These are phyloP conservation scores for Phycomyces blakesleeanus DNA, from an alignment of 192 early-diverging fungal species.

Conservation along the genomic window DNA sequence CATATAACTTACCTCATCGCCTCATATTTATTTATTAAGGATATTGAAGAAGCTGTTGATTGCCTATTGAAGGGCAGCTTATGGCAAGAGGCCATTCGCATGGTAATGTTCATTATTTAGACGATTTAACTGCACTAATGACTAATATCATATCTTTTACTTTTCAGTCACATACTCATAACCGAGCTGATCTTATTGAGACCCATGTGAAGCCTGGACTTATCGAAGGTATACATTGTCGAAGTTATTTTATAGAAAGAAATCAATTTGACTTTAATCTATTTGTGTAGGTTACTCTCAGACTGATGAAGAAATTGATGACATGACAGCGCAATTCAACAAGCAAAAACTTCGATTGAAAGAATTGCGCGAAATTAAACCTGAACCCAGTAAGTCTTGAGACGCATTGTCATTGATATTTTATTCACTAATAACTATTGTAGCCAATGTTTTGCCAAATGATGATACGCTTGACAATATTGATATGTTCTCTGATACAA, in stretches of 20 bases:
- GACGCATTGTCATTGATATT: too few species aligned
- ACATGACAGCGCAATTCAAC: constrained; percentile 58
- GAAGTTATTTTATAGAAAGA: not conserved
- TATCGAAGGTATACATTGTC: constrained; percentile 40
- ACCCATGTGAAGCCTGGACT: constrained; percentile 69
- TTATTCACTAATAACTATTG: too few species aligned
- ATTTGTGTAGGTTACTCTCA: constrained; percentile 39
- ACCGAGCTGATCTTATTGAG: constrained; percentile 70
- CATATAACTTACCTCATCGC: too few species aligned
- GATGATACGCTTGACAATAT: constrained; percentile 77
- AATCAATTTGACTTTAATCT: not conserved
- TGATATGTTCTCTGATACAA: constrained; percentile 94
- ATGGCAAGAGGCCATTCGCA: constrained; percentile 77
- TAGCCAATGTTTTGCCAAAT: constrained; percentile 27
- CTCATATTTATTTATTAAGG: constrained; percentile 38
- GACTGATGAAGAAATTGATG: constrained; percentile 60
- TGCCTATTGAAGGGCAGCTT: constrained; percentile 63
- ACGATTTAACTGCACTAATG: not conserved
- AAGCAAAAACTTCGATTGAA: constrained; percentile 57
- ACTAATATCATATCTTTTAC: not conserved
- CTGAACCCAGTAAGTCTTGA: constrained; percentile 33
- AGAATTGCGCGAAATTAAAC: constrained; percentile 55
- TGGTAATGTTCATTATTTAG: constrained; percentile 29
- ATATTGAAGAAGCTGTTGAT: constrained; percentile 65
- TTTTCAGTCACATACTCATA: constrained; percentile 46